Conservation (phyloP, 2,329 filamentous ascomycete species). For the Nothophoma quercina region DNA sequence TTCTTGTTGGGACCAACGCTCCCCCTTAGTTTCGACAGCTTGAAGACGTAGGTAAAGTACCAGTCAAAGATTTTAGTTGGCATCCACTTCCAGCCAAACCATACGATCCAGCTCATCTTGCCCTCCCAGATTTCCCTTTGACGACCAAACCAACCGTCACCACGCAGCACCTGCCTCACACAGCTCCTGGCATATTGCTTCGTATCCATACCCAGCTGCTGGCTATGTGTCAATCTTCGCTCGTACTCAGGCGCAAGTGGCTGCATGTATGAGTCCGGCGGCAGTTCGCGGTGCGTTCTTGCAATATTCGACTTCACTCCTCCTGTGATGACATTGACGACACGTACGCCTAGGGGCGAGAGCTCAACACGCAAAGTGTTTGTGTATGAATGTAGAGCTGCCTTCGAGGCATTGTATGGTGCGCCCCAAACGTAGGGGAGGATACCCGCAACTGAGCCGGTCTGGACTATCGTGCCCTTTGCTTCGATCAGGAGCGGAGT, state of each 20-base stretch:
- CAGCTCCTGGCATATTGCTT: constrained; percentile 63
- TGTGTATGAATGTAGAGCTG: constrained; percentile 65
- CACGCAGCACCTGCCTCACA: constrained; percentile 59
- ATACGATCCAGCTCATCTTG: constrained; percentile 58
- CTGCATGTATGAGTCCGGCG: constrained; percentile 59
- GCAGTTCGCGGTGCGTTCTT: constrained; percentile 58
- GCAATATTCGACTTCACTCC: constrained; percentile 67
- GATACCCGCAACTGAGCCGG: constrained; percentile 54
- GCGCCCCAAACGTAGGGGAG: constrained; percentile 46
- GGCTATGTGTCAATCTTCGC: constrained; percentile 61
- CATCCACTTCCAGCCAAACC: constrained; percentile 58
- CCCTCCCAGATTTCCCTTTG: constrained; percentile 64
- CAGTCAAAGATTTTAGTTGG: constrained; percentile 53
- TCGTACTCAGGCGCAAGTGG: constrained; percentile 62
- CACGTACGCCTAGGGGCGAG: constrained; percentile 58
- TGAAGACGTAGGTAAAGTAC: constrained; percentile 61
- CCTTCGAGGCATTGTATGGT: constrained; percentile 67
- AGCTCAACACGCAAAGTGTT: constrained; percentile 67
- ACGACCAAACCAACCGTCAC: constrained; percentile 45
- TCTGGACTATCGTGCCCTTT: constrained; percentile 56
- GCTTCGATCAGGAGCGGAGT: constrained; percentile 60
- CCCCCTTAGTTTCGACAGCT: constrained; percentile 56
- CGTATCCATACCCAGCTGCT: constrained; percentile 60
- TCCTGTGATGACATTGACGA: constrained; percentile 63
- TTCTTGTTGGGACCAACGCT: constrained; percentile 45